Conservation (phyloP, 441 rosid species). For the Gossypium gossypioides region DNA sequence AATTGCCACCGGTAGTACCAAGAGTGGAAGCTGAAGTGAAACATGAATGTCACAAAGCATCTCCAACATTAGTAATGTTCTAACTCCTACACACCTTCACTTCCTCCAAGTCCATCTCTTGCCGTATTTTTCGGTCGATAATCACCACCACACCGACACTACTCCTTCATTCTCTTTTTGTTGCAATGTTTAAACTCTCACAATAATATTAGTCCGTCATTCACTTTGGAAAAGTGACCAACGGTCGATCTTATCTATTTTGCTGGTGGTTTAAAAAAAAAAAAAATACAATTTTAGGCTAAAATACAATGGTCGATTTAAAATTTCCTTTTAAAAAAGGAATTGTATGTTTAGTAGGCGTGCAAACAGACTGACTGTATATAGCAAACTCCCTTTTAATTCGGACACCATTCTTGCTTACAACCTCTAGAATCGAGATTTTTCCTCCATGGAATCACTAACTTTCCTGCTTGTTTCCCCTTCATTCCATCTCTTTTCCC, state of each 20-base stretch:
- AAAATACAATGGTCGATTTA: background rate
- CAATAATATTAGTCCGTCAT: too few relatives aligned
- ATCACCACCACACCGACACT: too few relatives aligned
- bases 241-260: background rate
- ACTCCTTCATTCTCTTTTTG: too few relatives aligned
- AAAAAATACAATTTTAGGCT: background rate
- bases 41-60: too few relatives aligned
- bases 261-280: background rate
- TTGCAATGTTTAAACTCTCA: too few relatives aligned
- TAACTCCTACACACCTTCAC: too few relatives aligned
- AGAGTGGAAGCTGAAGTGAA: too few relatives aligned
- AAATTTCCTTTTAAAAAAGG: background rate
- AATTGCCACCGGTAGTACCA: too few relatives aligned
- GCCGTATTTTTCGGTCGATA: too few relatives aligned
- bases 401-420: constrained; percentile 17
- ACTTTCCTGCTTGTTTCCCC: constrained; percentile 3
- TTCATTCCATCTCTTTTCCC: constrained; percentile 12
- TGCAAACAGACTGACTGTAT: constrained; percentile 4
- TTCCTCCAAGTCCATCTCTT: too few relatives aligned
- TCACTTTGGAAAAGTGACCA: too few relatives aligned
- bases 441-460: constrained; percentile 20
- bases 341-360: background rate
- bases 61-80: too few relatives aligned
- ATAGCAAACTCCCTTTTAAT: constrained; percentile 19
- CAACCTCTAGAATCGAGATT: constrained; percentile 28